Conservation (phyloP, 257 asterid species). For the Avicennia marina region DNA sequence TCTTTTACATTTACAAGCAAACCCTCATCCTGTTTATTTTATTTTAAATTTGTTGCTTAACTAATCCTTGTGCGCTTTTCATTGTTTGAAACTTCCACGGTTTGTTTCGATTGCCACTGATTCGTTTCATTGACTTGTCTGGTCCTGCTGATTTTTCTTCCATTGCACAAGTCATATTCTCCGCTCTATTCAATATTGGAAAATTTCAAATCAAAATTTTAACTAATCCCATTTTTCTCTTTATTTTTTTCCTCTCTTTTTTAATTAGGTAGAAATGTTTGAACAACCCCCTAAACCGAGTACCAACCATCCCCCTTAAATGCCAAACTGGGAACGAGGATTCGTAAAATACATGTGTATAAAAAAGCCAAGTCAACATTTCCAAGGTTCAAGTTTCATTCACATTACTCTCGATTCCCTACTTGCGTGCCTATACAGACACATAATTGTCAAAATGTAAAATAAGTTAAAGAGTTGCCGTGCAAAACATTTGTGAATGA, state of each 20-base stretch:
- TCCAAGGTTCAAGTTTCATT: too few species aligned
- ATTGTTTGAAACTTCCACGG: neutral
- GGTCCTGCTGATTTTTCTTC: neutral
- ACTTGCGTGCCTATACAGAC: too few species aligned
- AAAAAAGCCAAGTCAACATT: too few species aligned
- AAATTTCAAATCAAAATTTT: neutral
- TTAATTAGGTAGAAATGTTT: neutral
- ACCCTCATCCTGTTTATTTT: neutral
- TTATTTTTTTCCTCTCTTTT: too few species aligned
- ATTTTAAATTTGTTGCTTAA: too few species aligned
- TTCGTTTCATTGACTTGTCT: conserved; percentile 1
- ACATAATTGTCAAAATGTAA: too few species aligned
- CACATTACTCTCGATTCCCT: too few species aligned
- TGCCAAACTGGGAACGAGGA: neutral
- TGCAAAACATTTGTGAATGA: too few species aligned
- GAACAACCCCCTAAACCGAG: neutral
- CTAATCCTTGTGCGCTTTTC: neutral
- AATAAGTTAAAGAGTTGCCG: too few species aligned
- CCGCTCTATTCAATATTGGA: neutral
- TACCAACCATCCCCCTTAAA: too few species aligned
- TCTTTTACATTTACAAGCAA: neutral
- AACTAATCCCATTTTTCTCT: neutral
- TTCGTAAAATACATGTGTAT: too few species aligned
- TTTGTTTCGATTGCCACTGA: neutral
- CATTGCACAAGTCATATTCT: neutral